Conservation (phyloP, 2,329 filamentous ascomycete species). For the Ascomycota sp. region DNA sequence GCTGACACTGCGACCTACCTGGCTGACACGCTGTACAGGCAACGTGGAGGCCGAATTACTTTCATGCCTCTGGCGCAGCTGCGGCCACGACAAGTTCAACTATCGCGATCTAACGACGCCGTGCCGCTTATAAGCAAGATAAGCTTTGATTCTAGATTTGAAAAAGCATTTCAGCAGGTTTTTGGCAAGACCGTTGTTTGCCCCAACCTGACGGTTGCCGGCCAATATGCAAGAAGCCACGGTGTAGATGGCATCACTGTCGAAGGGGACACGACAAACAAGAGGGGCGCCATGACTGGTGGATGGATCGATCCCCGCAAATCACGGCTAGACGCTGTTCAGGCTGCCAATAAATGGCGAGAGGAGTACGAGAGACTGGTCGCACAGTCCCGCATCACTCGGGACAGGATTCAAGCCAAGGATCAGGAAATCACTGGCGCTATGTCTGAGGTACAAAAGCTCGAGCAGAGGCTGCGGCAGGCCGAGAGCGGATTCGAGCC, state of each 20-base stretch:
- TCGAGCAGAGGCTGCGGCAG: conserved; percentile 58
- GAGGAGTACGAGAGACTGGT: conserved; percentile 51
- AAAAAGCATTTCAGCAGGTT: conserved; percentile 79
- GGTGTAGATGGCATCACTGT: conserved; percentile 84
- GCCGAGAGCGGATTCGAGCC: conserved; percentile 69
- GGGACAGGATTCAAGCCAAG: conserved; percentile 50
- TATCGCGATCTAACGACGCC: conserved; percentile 73
- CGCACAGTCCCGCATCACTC: conserved; percentile 43
- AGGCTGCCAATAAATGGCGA: conserved; percentile 53
- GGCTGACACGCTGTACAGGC: conserved; percentile 57
- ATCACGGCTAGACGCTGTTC: conserved; percentile 73
- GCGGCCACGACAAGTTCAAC: conserved; percentile 46
- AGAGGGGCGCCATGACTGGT: conserved; percentile 85
- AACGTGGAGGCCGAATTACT: conserved; percentile 70
- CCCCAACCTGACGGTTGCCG: conserved; percentile 68
- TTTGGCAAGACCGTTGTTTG: conserved; percentile 94
- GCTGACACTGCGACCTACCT: conserved; percentile 71
- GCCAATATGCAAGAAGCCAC: conserved; percentile 82
- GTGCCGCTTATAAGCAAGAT: conserved; percentile 75
- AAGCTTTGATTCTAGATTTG: conserved; percentile 54
- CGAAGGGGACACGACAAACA: conserved; percentile 87
- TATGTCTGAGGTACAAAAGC: conserved; percentile 65
- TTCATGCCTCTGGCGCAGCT: conserved; percentile 86
- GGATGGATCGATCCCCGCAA: conserved; percentile 76
- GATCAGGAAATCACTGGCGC: conserved; percentile 79